Evolutionary conservation across 257 asterid genomes (phyloP).

Genomic region (Cinchona pubescens): DNA sequence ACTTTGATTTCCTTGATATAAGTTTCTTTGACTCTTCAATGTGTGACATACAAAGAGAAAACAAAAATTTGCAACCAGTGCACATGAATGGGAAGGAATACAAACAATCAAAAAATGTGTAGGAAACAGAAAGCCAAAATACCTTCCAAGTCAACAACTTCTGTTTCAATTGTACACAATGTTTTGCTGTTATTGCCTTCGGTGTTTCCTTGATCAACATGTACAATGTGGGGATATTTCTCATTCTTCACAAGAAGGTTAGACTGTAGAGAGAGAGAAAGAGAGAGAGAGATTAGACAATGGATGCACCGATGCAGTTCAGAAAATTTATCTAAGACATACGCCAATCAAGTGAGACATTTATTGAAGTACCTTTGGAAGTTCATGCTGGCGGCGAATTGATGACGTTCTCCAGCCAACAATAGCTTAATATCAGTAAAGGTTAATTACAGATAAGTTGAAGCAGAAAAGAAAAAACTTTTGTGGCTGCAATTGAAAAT

Average conservation of each 20-base stretch:
- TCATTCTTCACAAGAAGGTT: slow-evolving; percentile 53
- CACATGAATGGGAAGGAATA: not conserved
- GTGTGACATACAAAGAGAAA: not conserved
- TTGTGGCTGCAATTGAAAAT: not conserved
- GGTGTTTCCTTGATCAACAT: slow-evolving; percentile 50
- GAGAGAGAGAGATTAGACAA: slow-evolving; percentile 19
- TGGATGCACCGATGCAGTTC: slow-evolving; percentile 19
- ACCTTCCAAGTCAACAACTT: slow-evolving; percentile 80
- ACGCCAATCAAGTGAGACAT: slow-evolving; percentile 9
- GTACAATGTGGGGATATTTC: slow-evolving; percentile 84
- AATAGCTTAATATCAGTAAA: slow-evolving; percentile 58
- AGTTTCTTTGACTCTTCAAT: not conserved
- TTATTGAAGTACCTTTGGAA: slow-evolving; percentile 56
- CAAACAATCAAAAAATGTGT: not conserved
- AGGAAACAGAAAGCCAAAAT: slow-evolving; percentile 9
- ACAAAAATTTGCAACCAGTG: not conserved
- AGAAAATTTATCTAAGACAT: not conserved
- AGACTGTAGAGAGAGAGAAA: slow-evolving; percentile 37
- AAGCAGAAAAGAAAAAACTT: not conserved
- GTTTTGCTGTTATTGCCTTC: slow-evolving; percentile 32
- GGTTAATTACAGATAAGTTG: slow-evolving; percentile 24
- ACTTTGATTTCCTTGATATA: not conserved
- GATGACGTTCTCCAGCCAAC: slow-evolving; percentile 99
- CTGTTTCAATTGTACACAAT: slow-evolving; percentile 48
- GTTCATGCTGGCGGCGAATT: slow-evolving; percentile 79